Percentiles rank a stretch among this genome's conserved stretches.
phyloP scores from a whole-genome alignment of 2,329 filamentous ascomycete genomes.

The Penicillium expansum region DNA sequence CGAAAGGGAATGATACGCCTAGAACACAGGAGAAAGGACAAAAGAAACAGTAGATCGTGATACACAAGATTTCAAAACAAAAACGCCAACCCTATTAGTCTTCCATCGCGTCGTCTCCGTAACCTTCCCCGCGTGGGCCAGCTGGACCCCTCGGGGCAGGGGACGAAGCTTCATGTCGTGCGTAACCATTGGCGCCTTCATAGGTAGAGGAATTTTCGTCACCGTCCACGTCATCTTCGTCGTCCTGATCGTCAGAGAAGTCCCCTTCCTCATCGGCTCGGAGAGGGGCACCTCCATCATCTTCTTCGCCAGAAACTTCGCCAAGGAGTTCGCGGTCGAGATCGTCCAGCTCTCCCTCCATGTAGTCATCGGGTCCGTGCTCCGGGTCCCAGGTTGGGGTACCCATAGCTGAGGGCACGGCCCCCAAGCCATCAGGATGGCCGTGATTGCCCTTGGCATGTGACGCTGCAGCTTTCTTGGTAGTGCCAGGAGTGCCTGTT shows the following conservation, averaged over 20 bases:
- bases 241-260: slow-evolving; percentile 35
- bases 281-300: slow-evolving; percentile 19
- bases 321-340: slow-evolving; percentile 40
- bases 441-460: slow-evolving; percentile 29
- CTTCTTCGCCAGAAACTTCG: slow-evolving; percentile 39
- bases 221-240: slow-evolving; percentile 26
- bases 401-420: slow-evolving; percentile 17
- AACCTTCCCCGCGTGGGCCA: slow-evolving; percentile 20
- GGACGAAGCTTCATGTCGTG: slow-evolving; percentile 34
- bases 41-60: slow-evolving; percentile 10
- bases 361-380: slow-evolving; percentile 25
- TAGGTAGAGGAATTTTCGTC: slow-evolving; percentile 35
- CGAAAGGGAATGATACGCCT: neutral
- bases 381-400: slow-evolving; percentile 27
- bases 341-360: slow-evolving; percentile 39
- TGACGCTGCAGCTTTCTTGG: slow-evolving; percentile 23
- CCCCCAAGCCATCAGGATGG: slow-evolving; percentile 20
- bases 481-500: slow-evolving; percentile 17
- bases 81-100: slow-evolving; percentile 18
- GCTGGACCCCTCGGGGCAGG: slow-evolving; percentile 21
- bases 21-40: slow-evolving; percentile 3
- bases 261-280: slow-evolving; percentile 28
- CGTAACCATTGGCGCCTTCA: slow-evolving; percentile 34
- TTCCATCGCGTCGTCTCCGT: slow-evolving; percentile 32
- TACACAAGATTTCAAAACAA: slow-evolving; percentile 9